Base-by-base conservation (phyloP, 176 grass and related monocot species). In the Ensete glaucum region DNA sequence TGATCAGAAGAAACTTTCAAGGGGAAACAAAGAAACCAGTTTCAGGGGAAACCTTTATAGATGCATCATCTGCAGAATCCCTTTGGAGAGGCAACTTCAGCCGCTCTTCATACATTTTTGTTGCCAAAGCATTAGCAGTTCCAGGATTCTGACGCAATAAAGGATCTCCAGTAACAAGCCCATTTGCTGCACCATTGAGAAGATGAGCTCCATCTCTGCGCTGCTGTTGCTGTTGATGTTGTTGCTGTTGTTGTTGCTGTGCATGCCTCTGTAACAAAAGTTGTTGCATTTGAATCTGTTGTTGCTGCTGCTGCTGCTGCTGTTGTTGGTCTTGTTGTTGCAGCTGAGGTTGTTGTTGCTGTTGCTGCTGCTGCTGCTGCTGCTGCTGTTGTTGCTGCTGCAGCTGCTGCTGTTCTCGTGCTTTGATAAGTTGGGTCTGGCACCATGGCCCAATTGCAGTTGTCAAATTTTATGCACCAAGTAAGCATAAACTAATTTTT, bases 51-150 rank as follows among this genome's bases (percentile, higher is more conserved):
- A 98, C 94, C 94, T 98, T 98, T 57, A 98, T 81, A 34, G 94
- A 93, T 81, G 85, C 82, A 62, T 98, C 94, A 78, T 98, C 94
- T 68, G 87, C 79, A 59, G 86, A 76, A 76, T 93, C 94, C 82
- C 94, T 87, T 74, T 91, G 90, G 75, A 87, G 85, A 85, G 92
- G 89, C 75, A 96, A 78, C 81, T 91, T 98, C 68, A 98, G 74
- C 60, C 84, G 83, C 74, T 98, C 90, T 77, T 98, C 94, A 9
- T 98, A 98, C 94, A 98, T 93, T 77, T 98, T 98, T 62, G 94
- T 81, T 21, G 94, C 94, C 76, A 98, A 84, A 15, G 92, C 94
- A 91, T 93, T 98, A 57, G 94, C 94, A 65, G 84, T 84, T 71
- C 90, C 85, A 81, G 74, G 78, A 55, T 74, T 89, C 64, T 84